Evolutionary conservation across 1,284 basidiomycete genomes (phyloP).

Genomic region (Filobasidium uniguttulatum): DNA sequence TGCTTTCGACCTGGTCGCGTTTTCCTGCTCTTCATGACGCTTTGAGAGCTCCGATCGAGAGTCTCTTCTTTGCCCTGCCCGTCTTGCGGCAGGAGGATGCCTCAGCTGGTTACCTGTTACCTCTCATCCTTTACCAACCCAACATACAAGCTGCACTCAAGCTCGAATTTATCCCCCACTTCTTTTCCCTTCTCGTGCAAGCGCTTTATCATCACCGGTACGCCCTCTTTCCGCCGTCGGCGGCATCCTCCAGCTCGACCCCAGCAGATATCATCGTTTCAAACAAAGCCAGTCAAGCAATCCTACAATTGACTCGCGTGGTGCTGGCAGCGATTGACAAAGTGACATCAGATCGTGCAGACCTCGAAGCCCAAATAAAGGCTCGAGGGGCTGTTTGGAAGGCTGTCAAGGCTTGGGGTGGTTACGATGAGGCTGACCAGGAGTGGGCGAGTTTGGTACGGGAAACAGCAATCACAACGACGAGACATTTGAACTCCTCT

Average conservation of each 20-base stretch:
- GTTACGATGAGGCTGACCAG: constrained; percentile 29
- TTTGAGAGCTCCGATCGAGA: constrained; percentile 14
- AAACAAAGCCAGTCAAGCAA: constrained; percentile 22
- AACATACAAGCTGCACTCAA: neutral
- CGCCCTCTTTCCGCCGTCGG: constrained; percentile 23
- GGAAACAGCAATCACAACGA: constrained; percentile 1
- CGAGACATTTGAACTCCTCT: no score
- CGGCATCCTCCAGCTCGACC: constrained; percentile 16
- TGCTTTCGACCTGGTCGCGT: constrained; percentile 17
- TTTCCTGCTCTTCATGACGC: constrained; percentile 14
- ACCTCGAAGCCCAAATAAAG: neutral
- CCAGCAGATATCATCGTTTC: constrained; percentile 26
- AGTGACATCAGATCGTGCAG: neutral
- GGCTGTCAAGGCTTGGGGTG: constrained; percentile 25
- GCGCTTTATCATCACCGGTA: constrained; percentile 19
- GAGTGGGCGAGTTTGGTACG: constrained; percentile 19
- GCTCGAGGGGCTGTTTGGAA: constrained; percentile 21
- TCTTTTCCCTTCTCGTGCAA: constrained; percentile 19
- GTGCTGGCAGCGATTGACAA: constrained; percentile 15
- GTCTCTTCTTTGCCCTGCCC: constrained; percentile 20
- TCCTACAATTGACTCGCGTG: constrained; percentile 17
- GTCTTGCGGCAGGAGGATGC: constrained; percentile 16
- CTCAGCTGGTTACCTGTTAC: constrained; percentile 8
- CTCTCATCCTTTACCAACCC: constrained; percentile 4
- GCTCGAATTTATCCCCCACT: constrained; percentile 15